Percentiles rank a stretch among this genome's conserved stretches.
Conservation (phyloP, 257 asterid genomes). For the Solanum infundibuliforme region DNA sequence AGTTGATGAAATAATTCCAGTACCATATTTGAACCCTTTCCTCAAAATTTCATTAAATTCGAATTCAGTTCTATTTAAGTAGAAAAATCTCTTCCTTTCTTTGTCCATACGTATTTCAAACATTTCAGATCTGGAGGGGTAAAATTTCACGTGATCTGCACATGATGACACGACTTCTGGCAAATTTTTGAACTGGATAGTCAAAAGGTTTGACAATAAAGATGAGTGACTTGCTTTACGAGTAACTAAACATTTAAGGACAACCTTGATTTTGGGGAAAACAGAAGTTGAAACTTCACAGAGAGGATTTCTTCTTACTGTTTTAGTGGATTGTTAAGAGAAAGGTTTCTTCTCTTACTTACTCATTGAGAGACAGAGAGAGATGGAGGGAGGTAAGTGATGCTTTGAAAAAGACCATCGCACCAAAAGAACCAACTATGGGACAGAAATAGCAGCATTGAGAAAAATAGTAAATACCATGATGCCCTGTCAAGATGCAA, state of each 20-base stretch:
- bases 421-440: not conserved
- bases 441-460: not conserved
- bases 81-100: not conserved
- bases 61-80: not conserved
- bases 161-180: not conserved
- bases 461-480: constrained; percentile 15
- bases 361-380: not conserved
- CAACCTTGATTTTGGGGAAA: not conserved
- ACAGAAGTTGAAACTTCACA: not conserved
- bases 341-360: not conserved
- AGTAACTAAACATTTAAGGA: not conserved
- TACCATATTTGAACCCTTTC: not conserved
- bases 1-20: not conserved
- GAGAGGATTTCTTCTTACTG: not conserved
- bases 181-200: not conserved
- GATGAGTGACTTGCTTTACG: not conserved
- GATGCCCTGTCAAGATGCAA: constrained; percentile 31
- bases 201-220: not conserved
- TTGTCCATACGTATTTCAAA: not conserved
- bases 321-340: not conserved
- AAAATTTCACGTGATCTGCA: not conserved
- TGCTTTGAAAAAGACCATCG: not conserved
- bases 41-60: not conserved
- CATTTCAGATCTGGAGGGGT: not conserved
- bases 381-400: not conserved